A percentile compares a stretch with the other conserved stretches of the same genome.
Conservation (phyloP, 1,284 basidiomycete genomes). For the Naganishia sp. region DNA sequence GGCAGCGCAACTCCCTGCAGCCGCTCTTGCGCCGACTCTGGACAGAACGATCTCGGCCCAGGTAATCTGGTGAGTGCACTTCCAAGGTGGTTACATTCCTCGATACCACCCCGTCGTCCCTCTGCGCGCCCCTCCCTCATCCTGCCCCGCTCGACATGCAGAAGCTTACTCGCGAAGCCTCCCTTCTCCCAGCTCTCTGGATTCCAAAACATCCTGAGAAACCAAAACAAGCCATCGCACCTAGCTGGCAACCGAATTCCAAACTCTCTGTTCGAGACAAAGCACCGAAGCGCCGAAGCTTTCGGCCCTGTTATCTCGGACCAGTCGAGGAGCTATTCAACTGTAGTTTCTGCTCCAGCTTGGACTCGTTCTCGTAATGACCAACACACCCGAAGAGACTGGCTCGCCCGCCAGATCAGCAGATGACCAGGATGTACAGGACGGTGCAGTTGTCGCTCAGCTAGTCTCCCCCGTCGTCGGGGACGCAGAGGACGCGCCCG, state of each 20-base stretch:
- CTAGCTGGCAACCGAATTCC: too few relatives aligned
- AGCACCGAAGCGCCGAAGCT: too few relatives aligned
- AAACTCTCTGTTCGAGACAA: too few relatives aligned
- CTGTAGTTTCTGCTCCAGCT: background rate
- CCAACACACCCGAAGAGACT: slow-evolving; percentile 12
- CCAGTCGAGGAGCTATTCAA: background rate
- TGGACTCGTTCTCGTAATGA: background rate
- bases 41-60: background rate
- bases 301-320: slow-evolving; percentile 6
- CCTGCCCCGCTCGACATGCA: background rate
- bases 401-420: slow-evolving; percentile 20
- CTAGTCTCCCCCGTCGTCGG: too few relatives aligned
- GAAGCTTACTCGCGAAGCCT: background rate
- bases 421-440: slow-evolving; percentile 2
- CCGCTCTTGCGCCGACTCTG: slow-evolving; percentile 3
- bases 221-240: too few relatives aligned
- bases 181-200: background rate
- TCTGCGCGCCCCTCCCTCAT: too few relatives aligned
- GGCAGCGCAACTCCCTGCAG: slow-evolving; percentile 6
- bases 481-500: background rate
- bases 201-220: too few relatives aligned
- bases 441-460: background rate
- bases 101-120: background rate
- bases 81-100: too few relatives aligned
- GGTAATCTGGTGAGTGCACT: background rate